These are phyloP conservation scores for Yamadazyma songkhlaensis DNA, from an alignment of 1,139 yeast genomes.

Conservation along the genomic window DNA sequence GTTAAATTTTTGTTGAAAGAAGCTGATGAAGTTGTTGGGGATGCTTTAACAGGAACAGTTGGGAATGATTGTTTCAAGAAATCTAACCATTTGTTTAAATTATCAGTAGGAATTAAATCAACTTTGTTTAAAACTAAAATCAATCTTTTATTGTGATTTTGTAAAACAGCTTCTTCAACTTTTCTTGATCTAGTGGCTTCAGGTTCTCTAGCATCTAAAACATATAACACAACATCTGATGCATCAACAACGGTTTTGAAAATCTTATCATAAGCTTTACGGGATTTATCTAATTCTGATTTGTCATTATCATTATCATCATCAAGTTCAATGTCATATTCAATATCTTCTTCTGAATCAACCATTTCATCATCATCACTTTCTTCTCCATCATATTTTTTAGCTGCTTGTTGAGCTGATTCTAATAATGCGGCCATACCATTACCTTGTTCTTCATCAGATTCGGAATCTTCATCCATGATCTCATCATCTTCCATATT, in stretches of 20 bases:
- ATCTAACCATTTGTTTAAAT: slow-evolving; percentile 79
- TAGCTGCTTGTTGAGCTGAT: slow-evolving; percentile 86
- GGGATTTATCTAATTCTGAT: slow-evolving; percentile 63
- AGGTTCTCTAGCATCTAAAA: slow-evolving; percentile 96
- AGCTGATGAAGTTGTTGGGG: slow-evolving; percentile 52
- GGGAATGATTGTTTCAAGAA: slow-evolving; percentile 84
- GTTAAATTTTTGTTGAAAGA: slow-evolving; percentile 77
- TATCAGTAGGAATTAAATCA: slow-evolving; percentile 85
- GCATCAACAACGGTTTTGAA: slow-evolving; percentile 81
- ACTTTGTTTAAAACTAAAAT: slow-evolving; percentile 86
- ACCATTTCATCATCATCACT: slow-evolving; percentile 42
- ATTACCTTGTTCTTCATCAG: slow-evolving; percentile 46
- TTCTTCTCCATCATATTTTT: slow-evolving; percentile 58
- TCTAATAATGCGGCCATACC: slow-evolving; percentile 85
- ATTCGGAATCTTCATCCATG: slow-evolving; percentile 36
- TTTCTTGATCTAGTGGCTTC: slow-evolving; percentile 89
- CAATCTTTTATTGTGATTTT: slow-evolving; percentile 74
- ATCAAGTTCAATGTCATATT: slow-evolving; percentile 45
- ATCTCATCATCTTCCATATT: slow-evolving; percentile 39
- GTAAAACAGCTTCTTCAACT: slow-evolving; percentile 86
- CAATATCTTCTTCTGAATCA: slow-evolving; percentile 43
- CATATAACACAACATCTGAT: slow-evolving; percentile 86
- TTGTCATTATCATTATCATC: slow-evolving; percentile 32
- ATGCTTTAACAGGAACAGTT: slow-evolving; percentile 82
- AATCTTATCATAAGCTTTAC: slow-evolving; percentile 90